Conservation (phyloP, 163 green algal species). For the Scenedesmus sp. region DNA sequence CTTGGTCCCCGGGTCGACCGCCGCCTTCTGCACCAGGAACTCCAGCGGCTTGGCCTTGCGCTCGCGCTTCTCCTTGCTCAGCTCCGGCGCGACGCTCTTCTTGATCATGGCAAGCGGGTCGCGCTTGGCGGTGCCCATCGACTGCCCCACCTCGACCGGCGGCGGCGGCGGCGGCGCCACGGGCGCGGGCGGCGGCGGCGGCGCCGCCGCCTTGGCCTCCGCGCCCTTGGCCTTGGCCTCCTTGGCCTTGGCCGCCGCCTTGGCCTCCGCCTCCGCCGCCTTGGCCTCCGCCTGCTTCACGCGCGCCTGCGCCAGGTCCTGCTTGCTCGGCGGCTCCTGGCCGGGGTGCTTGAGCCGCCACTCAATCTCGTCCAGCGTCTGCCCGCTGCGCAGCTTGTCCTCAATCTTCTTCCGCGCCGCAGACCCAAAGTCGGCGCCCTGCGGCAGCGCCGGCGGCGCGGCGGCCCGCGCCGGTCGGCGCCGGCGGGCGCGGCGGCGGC, state of each 20-base stretch:
- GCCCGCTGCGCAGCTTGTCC: conserved; percentile 37
- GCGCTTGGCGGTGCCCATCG: conserved; percentile 54
- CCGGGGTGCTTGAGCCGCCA: conserved; percentile 45
- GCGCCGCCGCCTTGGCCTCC: conserved; percentile 30
- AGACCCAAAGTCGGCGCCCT: conserved; percentile 60
- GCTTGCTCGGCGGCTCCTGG: not conserved
- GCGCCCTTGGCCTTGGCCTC: not conserved
- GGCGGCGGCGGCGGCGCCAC: conserved; percentile 4
- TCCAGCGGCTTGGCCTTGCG: conserved; percentile 71
- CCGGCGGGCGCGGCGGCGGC: too few relatives aligned
- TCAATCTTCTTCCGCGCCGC: conserved; percentile 57
- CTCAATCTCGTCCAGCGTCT: conserved; percentile 46
- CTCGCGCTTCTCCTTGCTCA: conserved; percentile 57
- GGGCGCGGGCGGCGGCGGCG: not conserved
- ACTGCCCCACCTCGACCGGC: conserved; percentile 65
- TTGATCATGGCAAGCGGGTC: conserved; percentile 88
- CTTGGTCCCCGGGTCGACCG: conserved; percentile 51
- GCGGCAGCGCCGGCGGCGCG: not conserved
- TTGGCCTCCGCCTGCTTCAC: conserved; percentile 36
- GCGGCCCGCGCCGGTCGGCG: too few relatives aligned
- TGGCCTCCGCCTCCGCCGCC: conserved; percentile 19
- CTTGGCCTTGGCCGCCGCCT: not conserved
- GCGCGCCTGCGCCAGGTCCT: conserved; percentile 1
- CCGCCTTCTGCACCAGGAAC: conserved; percentile 75
- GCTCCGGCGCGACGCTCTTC: conserved; percentile 50